Percentiles rank a stretch among this genome's conserved stretches.
Evolutionary conservation across 371 early-diverging fungal species (phyloP).

Genomic region (Mortierella sp.): DNA sequence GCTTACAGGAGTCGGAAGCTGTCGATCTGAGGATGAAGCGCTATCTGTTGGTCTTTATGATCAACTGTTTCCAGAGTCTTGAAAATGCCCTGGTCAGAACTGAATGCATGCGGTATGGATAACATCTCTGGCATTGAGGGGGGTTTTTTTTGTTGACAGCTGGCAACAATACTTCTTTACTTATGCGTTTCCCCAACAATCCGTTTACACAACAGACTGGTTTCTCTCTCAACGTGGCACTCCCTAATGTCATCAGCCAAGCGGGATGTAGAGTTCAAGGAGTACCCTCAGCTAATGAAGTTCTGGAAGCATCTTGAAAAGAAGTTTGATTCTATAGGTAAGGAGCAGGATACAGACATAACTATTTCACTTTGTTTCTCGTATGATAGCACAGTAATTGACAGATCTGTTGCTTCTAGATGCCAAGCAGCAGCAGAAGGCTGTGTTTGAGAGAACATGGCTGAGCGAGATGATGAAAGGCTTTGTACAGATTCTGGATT

Average conservation of each 20-base stretch:
- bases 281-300: constrained; percentile 71
- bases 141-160: background rate
- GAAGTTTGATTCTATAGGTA: constrained; percentile 62
- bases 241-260: constrained; percentile 62
- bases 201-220: constrained; percentile 59
- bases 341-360: background rate
- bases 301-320: constrained; percentile 73
- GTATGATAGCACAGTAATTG: no score
- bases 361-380: background rate
- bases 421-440: constrained; percentile 56
- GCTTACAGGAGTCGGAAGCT: constrained; percentile 50
- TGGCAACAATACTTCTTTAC: background rate
- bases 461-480: constrained; percentile 66
- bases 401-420: constrained; percentile 44
- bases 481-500: constrained; percentile 65
- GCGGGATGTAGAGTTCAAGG: constrained; percentile 65
- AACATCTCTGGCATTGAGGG: background rate
- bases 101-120: constrained; percentile 73
- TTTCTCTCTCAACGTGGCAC: constrained; percentile 81
- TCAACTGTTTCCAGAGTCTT: constrained; percentile 82
- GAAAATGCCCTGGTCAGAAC: constrained; percentile 79
- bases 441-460: constrained; percentile 69
- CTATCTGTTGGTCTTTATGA: constrained; percentile 74
- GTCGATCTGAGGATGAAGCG: constrained; percentile 58
- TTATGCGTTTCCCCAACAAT: background rate